Evolutionary conservation across 345 rosid genomes (phyloP).

Genomic region (Erysimum cheiranthoides): DNA sequence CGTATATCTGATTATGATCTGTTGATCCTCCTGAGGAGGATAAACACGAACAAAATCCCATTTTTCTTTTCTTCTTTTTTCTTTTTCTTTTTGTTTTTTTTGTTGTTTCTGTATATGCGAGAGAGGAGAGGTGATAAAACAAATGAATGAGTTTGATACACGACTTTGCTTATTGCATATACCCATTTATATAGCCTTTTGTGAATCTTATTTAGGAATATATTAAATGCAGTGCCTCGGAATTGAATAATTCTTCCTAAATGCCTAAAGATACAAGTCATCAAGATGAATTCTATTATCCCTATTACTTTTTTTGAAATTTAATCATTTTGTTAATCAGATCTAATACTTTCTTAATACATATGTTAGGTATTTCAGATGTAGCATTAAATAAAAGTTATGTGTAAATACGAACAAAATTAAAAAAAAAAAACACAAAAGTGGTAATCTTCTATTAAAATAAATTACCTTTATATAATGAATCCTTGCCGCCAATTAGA

Average conservation of each 20-base stretch:
- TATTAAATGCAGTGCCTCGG: not conserved
- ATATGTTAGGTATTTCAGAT: no score
- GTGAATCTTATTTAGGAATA: constrained; percentile 40
- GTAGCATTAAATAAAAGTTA: no score
- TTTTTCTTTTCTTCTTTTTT: not conserved
- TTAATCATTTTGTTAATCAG: not conserved
- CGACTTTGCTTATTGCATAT: constrained; percentile 44
- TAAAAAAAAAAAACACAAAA: no score
- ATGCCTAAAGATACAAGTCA: no score
- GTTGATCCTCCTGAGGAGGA: constrained; percentile 39
- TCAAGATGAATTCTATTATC: no score
- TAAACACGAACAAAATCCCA: constrained; percentile 44
- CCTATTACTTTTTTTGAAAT: not conserved
- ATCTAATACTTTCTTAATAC: no score
- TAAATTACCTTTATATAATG: no score
- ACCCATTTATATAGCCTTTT: constrained; percentile 36
- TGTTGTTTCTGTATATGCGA: constrained; percentile 7
- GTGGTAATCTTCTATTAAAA: not conserved
- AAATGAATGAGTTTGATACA: constrained; percentile 42
- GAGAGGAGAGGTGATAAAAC: constrained; percentile 2
- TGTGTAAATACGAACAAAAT: no score
- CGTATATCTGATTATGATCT: constrained; percentile 40
- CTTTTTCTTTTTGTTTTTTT: not conserved
- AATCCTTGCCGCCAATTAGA: constrained; percentile 14
- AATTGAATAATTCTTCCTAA: no score